Base-by-base conservation (phyloP, 768 basidiomycete genomes). In the Suillus luteus region DNA sequence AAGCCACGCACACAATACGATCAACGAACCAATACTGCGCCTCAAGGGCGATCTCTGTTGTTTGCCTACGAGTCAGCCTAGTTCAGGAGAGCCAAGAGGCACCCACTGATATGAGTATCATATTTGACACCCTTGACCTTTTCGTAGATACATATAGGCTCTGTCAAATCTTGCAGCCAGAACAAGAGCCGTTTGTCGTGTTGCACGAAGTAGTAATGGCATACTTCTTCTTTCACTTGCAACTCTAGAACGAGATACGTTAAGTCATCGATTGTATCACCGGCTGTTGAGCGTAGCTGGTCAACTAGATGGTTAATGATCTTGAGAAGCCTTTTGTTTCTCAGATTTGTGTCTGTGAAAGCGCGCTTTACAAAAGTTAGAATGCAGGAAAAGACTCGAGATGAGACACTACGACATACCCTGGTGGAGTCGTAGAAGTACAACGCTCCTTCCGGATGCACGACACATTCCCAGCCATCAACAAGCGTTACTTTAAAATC, bases 181-280 rank as follows among this genome's bases (percentile, higher is more conserved):
- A 86, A 86, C 14, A 85, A 71, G 8, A 72, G 69, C 15, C 80
- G 78, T 0, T 70, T 70, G 0, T 67, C 38, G 60, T 85, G 83
- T 61, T 83, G 75, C 12, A 78, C 80, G 55, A 80, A 81, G 65
- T 84, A 85, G 67, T 85, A 85, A 65, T 75, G 27, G 5, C 63
- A 64, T 41, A 11, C 17, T 2, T 40, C 55, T 24, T 15, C 37
- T 38, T 38, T 24, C 15, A 0, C 40, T 22, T 14, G 27, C 35
- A 62, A 35, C 35, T 62, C 61, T n/a, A 62, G 10, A 41, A 61
- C 61, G 1, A 62, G 61, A 33, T 62, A 15, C 2, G 55, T 60
- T 1, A 9, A 33, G 27, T 35, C 12, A 41, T 60, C 31, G n/a
- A 60, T 59, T 5, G 17, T 1, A 62, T 62, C 55, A 10, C n/a